Evolutionary conservation across 2,329 filamentous ascomycete species (phyloP).

Genomic region (Blastomyces emzantsi): DNA sequence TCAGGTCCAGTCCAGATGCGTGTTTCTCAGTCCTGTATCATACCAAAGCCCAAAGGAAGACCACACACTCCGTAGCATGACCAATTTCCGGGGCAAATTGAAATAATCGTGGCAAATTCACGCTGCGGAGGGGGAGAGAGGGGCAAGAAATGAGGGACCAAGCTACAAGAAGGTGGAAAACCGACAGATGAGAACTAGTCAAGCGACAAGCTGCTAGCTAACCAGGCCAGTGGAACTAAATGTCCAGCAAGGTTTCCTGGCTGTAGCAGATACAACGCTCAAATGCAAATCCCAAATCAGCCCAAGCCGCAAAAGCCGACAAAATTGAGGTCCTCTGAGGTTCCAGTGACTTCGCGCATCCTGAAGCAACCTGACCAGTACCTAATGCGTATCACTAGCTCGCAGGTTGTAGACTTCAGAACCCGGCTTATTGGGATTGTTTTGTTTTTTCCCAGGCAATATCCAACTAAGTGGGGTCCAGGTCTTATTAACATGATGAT

Average conservation of each 20-base stretch:
- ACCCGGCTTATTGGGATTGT: neutral
- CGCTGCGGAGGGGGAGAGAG: neutral
- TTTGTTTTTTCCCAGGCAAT: neutral
- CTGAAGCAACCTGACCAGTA: neutral
- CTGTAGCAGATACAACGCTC: conserved; percentile 5
- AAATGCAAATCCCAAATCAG: neutral
- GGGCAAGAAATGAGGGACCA: too few species aligned
- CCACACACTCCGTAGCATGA: neutral
- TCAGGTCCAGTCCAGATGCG: neutral
- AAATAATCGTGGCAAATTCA: neutral
- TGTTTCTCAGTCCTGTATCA: neutral
- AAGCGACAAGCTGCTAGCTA: neutral
- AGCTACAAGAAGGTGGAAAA: neutral
- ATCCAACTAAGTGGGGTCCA: neutral
- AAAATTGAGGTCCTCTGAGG: neutral
- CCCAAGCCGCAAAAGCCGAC: conserved; percentile 7
- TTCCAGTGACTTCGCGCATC: conserved; percentile 3
- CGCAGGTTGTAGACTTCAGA: neutral
- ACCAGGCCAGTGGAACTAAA: conserved; percentile 1
- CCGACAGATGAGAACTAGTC: too few species aligned
- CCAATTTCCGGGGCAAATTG: neutral
- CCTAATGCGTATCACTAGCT: neutral
- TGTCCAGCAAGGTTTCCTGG: neutral
- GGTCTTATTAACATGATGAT: neutral
- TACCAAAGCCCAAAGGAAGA: neutral